Evolutionary conservation across 768 basidiomycete genomes (phyloP).

Genomic region (Tephrocybe sp.): DNA sequence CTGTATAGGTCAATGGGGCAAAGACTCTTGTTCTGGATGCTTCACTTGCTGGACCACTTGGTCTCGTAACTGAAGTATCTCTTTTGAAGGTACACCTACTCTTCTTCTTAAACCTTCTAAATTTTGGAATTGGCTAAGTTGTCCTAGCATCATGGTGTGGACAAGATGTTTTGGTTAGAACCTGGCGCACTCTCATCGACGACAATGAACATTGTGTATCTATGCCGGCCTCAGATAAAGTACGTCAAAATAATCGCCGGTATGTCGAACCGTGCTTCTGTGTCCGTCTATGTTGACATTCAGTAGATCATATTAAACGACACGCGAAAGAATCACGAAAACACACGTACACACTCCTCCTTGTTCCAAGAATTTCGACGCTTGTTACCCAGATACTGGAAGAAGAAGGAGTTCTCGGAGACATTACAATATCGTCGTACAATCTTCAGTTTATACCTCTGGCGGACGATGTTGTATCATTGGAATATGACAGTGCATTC

Average conservation of each 20-base stretch:
- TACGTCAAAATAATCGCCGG: constrained; percentile 90
- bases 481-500: constrained; percentile 84
- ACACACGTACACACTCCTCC: constrained; percentile 81
- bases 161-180: constrained; percentile 99
- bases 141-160: constrained; percentile 93
- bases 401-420: constrained; percentile 98
- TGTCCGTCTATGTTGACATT: constrained; percentile 24
- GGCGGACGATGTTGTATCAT: constrained; percentile 87
- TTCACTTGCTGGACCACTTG: constrained; percentile 84
- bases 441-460: constrained; percentile 93
- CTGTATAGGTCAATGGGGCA: constrained; percentile 75
- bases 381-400: constrained; percentile 85
- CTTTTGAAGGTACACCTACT: constrained; percentile 69
- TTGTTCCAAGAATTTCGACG: constrained; percentile 85
- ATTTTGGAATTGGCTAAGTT: not conserved
- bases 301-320: constrained; percentile 85
- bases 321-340: constrained; percentile 70
- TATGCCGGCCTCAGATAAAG: constrained; percentile 84
- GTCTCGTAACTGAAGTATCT: constrained; percentile 92
- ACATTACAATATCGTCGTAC: constrained; percentile 81
- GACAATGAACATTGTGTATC: constrained; percentile 88
- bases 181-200: constrained; percentile 77
- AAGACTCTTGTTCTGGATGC: constrained; percentile 96
- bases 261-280: constrained; percentile 36
- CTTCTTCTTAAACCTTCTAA: no score